Percentiles rank a stretch among this genome's conserved stretches.
Evolutionary conservation across 2,329 filamentous ascomycete genomes (phyloP).

Genomic region (Aspergillus fructus): DNA sequence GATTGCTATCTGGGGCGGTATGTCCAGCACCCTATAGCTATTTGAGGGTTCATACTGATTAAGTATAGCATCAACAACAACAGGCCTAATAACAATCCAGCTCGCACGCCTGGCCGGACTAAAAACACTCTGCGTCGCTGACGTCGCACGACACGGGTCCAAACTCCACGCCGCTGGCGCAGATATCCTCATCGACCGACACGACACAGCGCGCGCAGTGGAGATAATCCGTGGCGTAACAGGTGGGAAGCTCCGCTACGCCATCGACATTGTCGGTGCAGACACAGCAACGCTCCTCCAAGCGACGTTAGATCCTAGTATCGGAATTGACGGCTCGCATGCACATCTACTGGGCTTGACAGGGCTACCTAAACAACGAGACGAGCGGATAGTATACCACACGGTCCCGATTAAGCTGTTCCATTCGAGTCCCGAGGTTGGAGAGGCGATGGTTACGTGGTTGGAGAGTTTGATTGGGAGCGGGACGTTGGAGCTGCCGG

Average conservation of each 20-base stretch:
- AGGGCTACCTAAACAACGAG: slow-evolving; percentile 62
- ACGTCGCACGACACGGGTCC: slow-evolving; percentile 65
- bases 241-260: slow-evolving; percentile 61
- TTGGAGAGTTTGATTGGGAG: slow-evolving; percentile 63
- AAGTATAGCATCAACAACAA: slow-evolving; percentile 61
- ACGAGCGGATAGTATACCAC: slow-evolving; percentile 53
- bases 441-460: slow-evolving; percentile 64
- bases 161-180: slow-evolving; percentile 55
- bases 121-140: slow-evolving; percentile 64
- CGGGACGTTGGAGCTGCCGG: slow-evolving; percentile 57
- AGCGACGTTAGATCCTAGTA: slow-evolving; percentile 44
- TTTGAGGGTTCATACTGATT: too few relatives aligned
- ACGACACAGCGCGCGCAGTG: slow-evolving; percentile 64
- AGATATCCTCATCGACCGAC: slow-evolving; percentile 68
- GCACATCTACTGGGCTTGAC: slow-evolving; percentile 67
- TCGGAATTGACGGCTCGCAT: slow-evolving; percentile 17
- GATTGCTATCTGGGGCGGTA: slow-evolving; percentile 72
- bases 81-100: slow-evolving; percentile 65
- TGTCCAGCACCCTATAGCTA: slow-evolving; percentile 19
- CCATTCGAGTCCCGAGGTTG: slow-evolving; percentile 65
- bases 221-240: slow-evolving; percentile 63
- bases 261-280: slow-evolving; percentile 65
- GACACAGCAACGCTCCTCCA: slow-evolving; percentile 63
- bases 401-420: slow-evolving; percentile 74
- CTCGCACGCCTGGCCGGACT: slow-evolving; percentile 67